Evolutionary conservation across 2,329 filamentous ascomycete species (phyloP), one percentile per base, ranked within the genome.

Genomic region (Xylaria polymorpha): DNA sequence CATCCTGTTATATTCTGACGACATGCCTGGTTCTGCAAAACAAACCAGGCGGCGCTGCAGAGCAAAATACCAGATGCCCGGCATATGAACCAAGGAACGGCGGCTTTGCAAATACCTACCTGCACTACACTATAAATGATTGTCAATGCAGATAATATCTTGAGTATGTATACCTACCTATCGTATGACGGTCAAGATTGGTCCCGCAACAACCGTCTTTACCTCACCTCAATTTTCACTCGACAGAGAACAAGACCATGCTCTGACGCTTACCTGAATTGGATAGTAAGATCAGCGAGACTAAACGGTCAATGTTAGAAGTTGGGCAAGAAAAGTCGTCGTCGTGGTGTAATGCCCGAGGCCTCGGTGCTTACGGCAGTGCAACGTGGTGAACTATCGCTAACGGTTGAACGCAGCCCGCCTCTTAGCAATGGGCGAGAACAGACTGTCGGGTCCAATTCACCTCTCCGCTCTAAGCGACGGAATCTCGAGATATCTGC

Each of bases 391-490:
- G 56, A 57, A 25, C 68, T 64, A 60, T 57, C 56, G 46, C 50
- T 43, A 58, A 46, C 44, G 32, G 43, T 61, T 60, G 37, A 66
- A 39, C 59, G 41, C 39, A 60, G 56, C 37, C 48, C 32, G 22
- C 60, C 61, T 64, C 25, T 55, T 48, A n/a, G 55, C 43, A 56
- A 59, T 62, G 55, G 56, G 25, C 37, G 39, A 57, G 53, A 64
- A 64, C 59, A 67, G 48, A 69, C 44, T 59, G 63, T 63, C 64
- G 67, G 67, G 63, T 62, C 62, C 18, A 43, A 43, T 60, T 63
- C 44, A 55, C 44, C n/a, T 53, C 55, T 61, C 57, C 50, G 62
- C 41, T 48, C 37, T 29, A 57, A 48, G 53, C 58, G 53, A 59
- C 59, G 35, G 48, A 61, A 61, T 51, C 60, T 53, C 50, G 43